phyloP scores from a whole-genome alignment of 176 grass and related monocot genomes.

The Juncus effusus region DNA sequence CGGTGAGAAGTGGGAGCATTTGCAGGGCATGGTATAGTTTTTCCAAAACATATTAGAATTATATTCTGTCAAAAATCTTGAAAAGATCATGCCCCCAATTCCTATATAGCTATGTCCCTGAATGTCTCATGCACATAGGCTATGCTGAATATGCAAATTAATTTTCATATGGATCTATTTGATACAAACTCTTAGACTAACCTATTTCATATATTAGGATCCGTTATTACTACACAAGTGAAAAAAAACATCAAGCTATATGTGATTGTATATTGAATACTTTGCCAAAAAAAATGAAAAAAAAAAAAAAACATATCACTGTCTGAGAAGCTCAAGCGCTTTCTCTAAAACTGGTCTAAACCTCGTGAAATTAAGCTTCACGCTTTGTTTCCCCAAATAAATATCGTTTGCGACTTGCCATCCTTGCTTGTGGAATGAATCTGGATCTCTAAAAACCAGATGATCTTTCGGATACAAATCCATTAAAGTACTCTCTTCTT shows the following conservation, averaged over 20 bases:
- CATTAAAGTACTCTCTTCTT: conserved; percentile 66
- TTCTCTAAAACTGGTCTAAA: conserved; percentile 51
- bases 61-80: too few species aligned
- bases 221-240: too few species aligned
- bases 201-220: too few species aligned
- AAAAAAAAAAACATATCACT: conserved; percentile 26
- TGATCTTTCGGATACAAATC: conserved; percentile 55
- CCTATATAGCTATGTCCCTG: too few species aligned
- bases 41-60: too few species aligned
- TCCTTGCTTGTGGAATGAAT: conserved; percentile 55
- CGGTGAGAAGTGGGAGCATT: too few species aligned
- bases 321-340: conserved; percentile 54
- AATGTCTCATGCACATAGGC: too few species aligned
- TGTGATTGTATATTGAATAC: not conserved
- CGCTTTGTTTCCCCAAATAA: conserved; percentile 68
- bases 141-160: too few species aligned
- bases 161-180: too few species aligned
- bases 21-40: too few species aligned
- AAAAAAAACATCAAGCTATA: conserved; percentile 1
- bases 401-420: conserved; percentile 54
- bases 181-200: too few species aligned
- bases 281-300: not conserved
- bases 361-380: conserved; percentile 40
- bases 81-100: too few species aligned
- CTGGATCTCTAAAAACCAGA: conserved; percentile 51